Evolutionary conservation across 2,329 filamentous ascomycete species (phyloP).

Genomic region (Cryphonectria naterciae): DNA sequence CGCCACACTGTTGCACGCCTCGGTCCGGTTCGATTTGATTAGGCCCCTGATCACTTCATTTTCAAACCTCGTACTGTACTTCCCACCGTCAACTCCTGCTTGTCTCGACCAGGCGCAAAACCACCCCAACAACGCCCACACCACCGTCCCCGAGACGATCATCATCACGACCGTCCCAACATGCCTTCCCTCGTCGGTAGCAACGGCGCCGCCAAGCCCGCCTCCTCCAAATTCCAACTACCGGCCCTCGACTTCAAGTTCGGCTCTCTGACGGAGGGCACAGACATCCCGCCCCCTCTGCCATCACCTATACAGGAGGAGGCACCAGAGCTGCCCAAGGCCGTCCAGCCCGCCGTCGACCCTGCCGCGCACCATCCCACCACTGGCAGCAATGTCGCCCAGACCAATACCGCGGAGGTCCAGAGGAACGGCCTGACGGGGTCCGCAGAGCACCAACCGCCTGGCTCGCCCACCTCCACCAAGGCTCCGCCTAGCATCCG

Average conservation of each 20-base stretch:
- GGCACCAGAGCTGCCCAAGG: conserved; percentile 46
- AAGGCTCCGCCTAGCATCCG: conserved; percentile 60
- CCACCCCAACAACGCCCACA: neutral
- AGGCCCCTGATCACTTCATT: conserved; percentile 6
- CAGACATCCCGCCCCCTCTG: conserved; percentile 61
- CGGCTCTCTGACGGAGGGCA: conserved; percentile 62
- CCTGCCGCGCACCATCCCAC: conserved; percentile 31
- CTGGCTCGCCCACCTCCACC: conserved; percentile 56
- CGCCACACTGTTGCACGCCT: neutral
- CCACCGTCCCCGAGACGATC: neutral
- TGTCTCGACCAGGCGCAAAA: neutral
- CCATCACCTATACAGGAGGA: conserved; percentile 58
- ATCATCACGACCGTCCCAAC: conserved; percentile 3
- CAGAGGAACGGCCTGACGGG: conserved; percentile 50
- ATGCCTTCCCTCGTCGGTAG: conserved; percentile 38
- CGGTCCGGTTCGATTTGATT: conserved; percentile 1
- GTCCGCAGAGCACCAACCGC: conserved; percentile 49
- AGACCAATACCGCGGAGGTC: conserved; percentile 33
- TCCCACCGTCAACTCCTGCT: neutral
- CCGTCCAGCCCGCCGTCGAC: conserved; percentile 26
- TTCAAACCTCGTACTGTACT: neutral
- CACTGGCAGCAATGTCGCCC: conserved; percentile 46
- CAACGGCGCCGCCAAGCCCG: conserved; percentile 13
- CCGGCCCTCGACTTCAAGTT: conserved; percentile 63
- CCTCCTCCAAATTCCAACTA: conserved; percentile 52